Evolutionary conservation across 1,139 yeast species (phyloP).

Genomic region (Saccharomycopsis phalli): DNA sequence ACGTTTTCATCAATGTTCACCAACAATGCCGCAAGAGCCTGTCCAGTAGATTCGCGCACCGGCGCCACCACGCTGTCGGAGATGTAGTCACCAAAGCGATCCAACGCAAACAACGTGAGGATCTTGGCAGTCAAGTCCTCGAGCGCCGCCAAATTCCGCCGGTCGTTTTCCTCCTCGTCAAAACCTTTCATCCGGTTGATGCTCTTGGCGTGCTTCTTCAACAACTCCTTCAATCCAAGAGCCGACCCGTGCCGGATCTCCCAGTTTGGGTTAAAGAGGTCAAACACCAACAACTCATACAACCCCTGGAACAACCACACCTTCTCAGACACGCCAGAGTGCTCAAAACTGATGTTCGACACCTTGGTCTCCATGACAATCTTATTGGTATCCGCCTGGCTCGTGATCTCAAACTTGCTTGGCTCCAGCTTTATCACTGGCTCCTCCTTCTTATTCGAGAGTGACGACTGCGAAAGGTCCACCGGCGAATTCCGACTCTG

Average conservation of each 20-base stretch:
- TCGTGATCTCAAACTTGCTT: slow-evolving; percentile 50
- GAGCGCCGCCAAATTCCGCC: slow-evolving; percentile 57
- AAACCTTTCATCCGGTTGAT: slow-evolving; percentile 77
- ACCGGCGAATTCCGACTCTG: slow-evolving; percentile 37
- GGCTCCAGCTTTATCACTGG: slow-evolving; percentile 19
- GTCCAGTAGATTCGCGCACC: slow-evolving; percentile 94
- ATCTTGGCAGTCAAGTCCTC: slow-evolving; percentile 86
- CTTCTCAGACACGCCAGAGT: slow-evolving; percentile 65
- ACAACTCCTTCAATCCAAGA: slow-evolving; percentile 79
- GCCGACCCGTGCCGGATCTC: slow-evolving; percentile 96
- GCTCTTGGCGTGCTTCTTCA: slow-evolving; percentile 75
- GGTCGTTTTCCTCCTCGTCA: slow-evolving; percentile 50
- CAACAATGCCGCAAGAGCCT: slow-evolving; percentile 81
- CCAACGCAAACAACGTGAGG: slow-evolving; percentile 82
- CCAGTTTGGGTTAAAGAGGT: slow-evolving; percentile 83
- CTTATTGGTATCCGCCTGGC: slow-evolving; percentile 74
- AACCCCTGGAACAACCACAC: slow-evolving; percentile 98
- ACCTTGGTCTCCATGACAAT: slow-evolving; percentile 76
- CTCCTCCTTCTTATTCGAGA: slow-evolving; percentile 33
- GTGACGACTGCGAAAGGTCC: slow-evolving; percentile 71
- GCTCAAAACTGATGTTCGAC: slow-evolving; percentile 44
- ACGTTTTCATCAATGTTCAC: slow-evolving; percentile 55
- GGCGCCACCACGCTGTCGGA: slow-evolving; percentile 98
- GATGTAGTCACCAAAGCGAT: slow-evolving; percentile 94
- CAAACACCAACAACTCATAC: slow-evolving; percentile 73